Conservation (phyloP, 1,284 basidiomycete genomes). For the Rhizoctonia solani region DNA sequence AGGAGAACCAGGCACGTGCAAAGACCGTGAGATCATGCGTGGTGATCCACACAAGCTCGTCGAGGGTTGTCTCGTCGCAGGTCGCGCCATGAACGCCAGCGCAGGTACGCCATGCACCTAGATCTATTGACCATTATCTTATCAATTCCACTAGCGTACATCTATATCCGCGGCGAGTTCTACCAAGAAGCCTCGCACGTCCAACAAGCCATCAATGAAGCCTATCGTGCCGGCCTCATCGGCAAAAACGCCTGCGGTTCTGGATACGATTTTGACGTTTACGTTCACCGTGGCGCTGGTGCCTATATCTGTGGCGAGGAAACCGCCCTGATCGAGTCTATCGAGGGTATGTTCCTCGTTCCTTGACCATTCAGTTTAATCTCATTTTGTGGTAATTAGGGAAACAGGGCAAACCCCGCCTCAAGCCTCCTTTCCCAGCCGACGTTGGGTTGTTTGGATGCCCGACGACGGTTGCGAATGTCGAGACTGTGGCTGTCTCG, state of each 20-base stretch:
- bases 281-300: conserved; percentile 95
- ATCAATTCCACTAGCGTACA: conserved; percentile 67
- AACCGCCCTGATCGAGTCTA: conserved; percentile 94
- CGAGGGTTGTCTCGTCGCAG: conserved; percentile 96
- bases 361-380: background rate
- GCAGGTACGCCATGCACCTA: conserved; percentile 55
- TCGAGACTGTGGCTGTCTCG: conserved; percentile 96
- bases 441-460: conserved; percentile 97
- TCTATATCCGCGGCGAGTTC: conserved; percentile 99
- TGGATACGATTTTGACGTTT: conserved; percentile 95
- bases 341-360: conserved; percentile 60
- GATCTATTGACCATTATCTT: background rate
- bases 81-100: conserved; percentile 96
- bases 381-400: conserved; percentile 46
- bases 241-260: conserved; percentile 92
- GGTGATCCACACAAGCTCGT: conserved; percentile 98
- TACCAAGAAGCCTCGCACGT: conserved; percentile 93
- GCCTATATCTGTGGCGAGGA: conserved; percentile 99
- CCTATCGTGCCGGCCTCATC: conserved; percentile 89
- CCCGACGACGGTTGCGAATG: conserved; percentile 96
- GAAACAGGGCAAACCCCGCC: conserved; percentile 96
- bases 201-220: conserved; percentile 93
- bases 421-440: conserved; percentile 99
- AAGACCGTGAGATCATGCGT: conserved; percentile 97
- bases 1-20: conserved; percentile 98